Evolutionary conservation across 1,284 basidiomycete genomes (phyloP).

Genomic region (Microbotryomycetes sp.): DNA sequence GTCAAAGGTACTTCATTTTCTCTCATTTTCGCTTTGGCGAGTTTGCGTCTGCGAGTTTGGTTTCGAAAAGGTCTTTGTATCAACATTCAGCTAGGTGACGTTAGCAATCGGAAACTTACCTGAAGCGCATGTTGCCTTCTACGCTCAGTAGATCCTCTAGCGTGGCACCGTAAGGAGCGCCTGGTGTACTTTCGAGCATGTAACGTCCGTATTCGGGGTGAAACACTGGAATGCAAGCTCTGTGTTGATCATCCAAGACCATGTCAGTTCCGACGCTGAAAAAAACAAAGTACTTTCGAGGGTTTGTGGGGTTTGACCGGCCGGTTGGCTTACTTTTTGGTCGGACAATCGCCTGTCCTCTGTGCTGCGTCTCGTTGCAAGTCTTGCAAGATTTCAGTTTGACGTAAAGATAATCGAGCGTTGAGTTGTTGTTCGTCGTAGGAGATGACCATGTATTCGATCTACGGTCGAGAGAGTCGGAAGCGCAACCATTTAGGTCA

Average conservation of each 20-base stretch:
- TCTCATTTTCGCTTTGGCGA: slow-evolving; percentile 77
- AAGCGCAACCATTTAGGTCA: not conserved
- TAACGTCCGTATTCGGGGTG: slow-evolving; percentile 98
- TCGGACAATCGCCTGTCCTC: not conserved
- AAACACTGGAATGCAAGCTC: slow-evolving; percentile 77
- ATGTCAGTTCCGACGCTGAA: not conserved
- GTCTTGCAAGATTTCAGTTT: slow-evolving; percentile 86
- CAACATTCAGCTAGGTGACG: not conserved
- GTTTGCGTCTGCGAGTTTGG: slow-evolving; percentile 57
- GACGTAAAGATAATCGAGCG: slow-evolving; percentile 81
- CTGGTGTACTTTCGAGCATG: slow-evolving; percentile 98
- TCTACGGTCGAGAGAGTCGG: slow-evolving; percentile 52
- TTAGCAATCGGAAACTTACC: slow-evolving; percentile 47
- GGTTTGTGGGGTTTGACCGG: too few relatives aligned
- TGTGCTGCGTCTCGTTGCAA: slow-evolving; percentile 58
- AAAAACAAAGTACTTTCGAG: not conserved
- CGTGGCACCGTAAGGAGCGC: slow-evolving; percentile 82
- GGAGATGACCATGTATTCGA: slow-evolving; percentile 93
- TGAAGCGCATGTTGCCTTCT: slow-evolving; percentile 88
- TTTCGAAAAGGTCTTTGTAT: not conserved
- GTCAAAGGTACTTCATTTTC: slow-evolving; percentile 85
- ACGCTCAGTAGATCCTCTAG: slow-evolving; percentile 80
- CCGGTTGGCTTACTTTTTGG: not conserved
- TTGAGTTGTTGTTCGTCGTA: slow-evolving; percentile 73
- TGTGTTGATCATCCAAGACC: slow-evolving; percentile 40